Conservation (phyloP, 1,139 yeast genomes). For the Blastobotrys ciferrii region DNA sequence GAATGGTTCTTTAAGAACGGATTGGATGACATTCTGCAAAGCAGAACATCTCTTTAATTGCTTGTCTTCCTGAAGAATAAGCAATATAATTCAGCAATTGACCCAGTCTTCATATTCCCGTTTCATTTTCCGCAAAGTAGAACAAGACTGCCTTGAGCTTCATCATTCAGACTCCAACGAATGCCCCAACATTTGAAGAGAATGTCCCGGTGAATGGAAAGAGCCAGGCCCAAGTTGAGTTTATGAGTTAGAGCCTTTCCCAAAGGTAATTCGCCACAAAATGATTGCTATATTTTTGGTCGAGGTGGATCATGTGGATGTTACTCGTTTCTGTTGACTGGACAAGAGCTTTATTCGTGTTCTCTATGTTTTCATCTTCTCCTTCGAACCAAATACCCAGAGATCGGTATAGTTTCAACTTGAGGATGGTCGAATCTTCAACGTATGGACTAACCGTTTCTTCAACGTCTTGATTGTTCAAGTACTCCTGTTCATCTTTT, state of each 20-base stretch:
- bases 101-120: too few species aligned
- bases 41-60: neutral
- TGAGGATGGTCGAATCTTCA: slow-evolving; percentile 39
- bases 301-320: slow-evolving; percentile 53
- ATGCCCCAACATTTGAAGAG: too few species aligned
- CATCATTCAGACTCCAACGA: neutral
- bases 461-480: slow-evolving; percentile 36
- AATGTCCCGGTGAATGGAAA: too few species aligned
- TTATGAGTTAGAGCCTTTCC: slow-evolving; percentile 55
- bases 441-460: slow-evolving; percentile 33
- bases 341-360: slow-evolving; percentile 47
- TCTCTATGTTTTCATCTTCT: slow-evolving; percentile 30
- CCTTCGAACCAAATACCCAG: slow-evolving; percentile 39
- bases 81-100: too few species aligned
- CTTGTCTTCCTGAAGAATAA: too few species aligned
- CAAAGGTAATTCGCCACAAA: slow-evolving; percentile 69
- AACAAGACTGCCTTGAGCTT: too few species aligned
- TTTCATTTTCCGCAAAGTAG: too few species aligned
- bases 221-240: neutral
- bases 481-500: slow-evolving; percentile 40
- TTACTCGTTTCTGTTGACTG: slow-evolving; percentile 49
- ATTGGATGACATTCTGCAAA: too few species aligned
- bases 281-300: slow-evolving; percentile 58
- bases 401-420: slow-evolving; percentile 39
- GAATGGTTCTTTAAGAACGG: too few species aligned